phyloP scores from a whole-genome alignment of 164 flowering plant genomes.

The Malania oleifera region DNA sequence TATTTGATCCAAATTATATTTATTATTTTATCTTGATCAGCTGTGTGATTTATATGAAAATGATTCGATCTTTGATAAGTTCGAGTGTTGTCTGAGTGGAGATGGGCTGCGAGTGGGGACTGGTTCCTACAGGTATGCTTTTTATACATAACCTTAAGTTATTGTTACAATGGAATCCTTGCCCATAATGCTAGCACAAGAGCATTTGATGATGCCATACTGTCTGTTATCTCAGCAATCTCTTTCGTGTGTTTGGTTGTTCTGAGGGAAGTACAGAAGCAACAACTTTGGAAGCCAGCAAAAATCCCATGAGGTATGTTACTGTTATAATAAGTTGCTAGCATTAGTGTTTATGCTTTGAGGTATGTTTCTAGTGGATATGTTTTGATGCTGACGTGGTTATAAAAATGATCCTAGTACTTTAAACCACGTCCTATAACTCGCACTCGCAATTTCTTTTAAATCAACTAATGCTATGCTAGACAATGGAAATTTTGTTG shows the following conservation, averaged over 20 bases:
- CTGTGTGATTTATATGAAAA: conserved; percentile 94
- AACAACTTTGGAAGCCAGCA: conserved; percentile 94
- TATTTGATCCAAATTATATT: conserved; percentile 3
- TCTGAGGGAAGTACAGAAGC: conserved; percentile 72
- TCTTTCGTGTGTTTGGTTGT: conserved; percentile 91
- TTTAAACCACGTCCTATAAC: too few species aligned
- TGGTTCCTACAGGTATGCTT: conserved; percentile 85
- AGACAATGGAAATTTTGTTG: too few species aligned
- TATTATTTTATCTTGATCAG: conserved; percentile 34
- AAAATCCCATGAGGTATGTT: conserved; percentile 98
- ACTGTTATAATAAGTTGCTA: too few species aligned
- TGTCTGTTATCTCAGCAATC: conserved; percentile 60
- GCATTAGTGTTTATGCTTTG: too few species aligned
- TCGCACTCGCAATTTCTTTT: too few species aligned
- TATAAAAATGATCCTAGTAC: too few species aligned
- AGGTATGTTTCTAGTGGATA: too few species aligned
- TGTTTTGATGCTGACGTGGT: too few species aligned
- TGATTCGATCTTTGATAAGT: conserved; percentile 97
- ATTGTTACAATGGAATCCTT: neutral
- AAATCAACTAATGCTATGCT: too few species aligned
- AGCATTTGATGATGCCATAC: too few species aligned
- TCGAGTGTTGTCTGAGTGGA: conserved; percentile 95
- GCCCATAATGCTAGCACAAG: too few species aligned
- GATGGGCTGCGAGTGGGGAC: conserved; percentile 89
- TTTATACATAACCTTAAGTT: neutral